These are phyloP conservation scores for Fraxinus ornus DNA, from an alignment of 305 asterid species.

Conservation along the genomic window DNA sequence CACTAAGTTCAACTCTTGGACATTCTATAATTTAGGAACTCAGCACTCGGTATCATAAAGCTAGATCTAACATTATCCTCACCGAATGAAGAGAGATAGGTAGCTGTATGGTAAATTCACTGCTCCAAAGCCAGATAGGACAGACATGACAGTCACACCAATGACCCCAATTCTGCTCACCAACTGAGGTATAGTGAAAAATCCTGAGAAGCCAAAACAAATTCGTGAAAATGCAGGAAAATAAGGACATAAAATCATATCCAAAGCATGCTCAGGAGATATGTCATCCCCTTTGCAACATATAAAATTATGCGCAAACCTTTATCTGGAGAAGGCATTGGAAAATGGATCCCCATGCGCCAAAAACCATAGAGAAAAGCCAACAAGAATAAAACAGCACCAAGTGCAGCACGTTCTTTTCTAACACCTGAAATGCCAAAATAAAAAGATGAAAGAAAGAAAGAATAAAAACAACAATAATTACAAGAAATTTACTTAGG, in stretches of 20 bases:
- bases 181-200: conserved; percentile 90
- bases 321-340: conserved; percentile 98
- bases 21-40: neutral
- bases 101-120: conserved; percentile 96
- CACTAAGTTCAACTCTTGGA: neutral
- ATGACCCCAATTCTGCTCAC: conserved; percentile 97
- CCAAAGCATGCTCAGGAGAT: neutral
- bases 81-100: conserved; percentile 93
- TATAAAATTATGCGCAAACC: conserved; percentile 41
- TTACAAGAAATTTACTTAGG: neutral
- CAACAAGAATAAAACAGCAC: conserved; percentile 65
- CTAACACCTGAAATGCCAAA: conserved; percentile 62
- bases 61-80: conserved; percentile 25
- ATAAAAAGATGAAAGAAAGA: neutral
- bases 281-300: conserved; percentile 7
- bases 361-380: conserved; percentile 89
- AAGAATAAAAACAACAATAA: neutral
- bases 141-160: conserved; percentile 95
- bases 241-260: neutral
- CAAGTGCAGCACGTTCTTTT: conserved; percentile 83
- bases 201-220: conserved; percentile 49
- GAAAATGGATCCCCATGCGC: conserved; percentile 97
- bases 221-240: conserved; percentile 11
- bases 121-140: conserved; percentile 95
- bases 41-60: neutral